These are phyloP conservation scores for Copromyces sp. DNA, from an alignment of 495 filamentous ascomycete genomes.

Conservation along the genomic window DNA sequence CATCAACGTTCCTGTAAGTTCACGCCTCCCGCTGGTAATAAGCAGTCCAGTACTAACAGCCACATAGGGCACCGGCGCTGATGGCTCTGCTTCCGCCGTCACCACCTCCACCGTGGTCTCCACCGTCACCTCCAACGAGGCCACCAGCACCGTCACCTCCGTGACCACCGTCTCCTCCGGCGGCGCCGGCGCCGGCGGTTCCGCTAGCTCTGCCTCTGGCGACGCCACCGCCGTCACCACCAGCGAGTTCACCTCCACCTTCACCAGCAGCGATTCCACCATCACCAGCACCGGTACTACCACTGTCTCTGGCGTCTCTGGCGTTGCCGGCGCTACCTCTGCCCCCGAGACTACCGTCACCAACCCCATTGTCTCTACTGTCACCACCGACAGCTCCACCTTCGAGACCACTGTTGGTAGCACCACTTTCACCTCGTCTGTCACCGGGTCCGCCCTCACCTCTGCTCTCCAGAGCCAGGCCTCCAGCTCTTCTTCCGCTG, in stretches of 20 bases:
- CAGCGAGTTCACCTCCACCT: constrained; percentile 23
- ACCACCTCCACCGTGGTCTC: constrained; percentile 19
- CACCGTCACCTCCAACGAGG: constrained; percentile 23
- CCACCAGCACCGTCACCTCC: constrained; percentile 15
- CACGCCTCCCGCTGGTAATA: not conserved
- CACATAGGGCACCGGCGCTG: not conserved
- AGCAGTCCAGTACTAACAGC: not conserved
- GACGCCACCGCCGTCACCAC: constrained; percentile 20
- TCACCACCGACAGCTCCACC: constrained; percentile 3
- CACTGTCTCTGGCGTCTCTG: constrained; percentile 10
- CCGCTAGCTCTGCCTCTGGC: constrained; percentile 11
- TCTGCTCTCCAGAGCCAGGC: constrained; percentile 8
- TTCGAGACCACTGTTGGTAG: constrained; percentile 9
- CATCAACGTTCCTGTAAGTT: constrained; percentile 11
- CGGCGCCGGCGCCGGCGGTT: not conserved
- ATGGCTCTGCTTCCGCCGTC: constrained; percentile 5
- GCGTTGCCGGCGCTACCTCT: constrained; percentile 10
- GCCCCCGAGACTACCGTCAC: constrained; percentile 4
- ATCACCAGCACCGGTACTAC: constrained; percentile 17
- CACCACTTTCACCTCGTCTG: constrained; percentile 7
- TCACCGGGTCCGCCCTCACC: constrained; percentile 7
- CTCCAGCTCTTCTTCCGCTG: not conserved
- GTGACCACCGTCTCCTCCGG: constrained; percentile 15
- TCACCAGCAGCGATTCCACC: constrained; percentile 12
- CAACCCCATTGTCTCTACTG: constrained; percentile 6